phyloP scores from a whole-genome alignment of 148 eudicot species.

The Rhododendron vialii region DNA sequence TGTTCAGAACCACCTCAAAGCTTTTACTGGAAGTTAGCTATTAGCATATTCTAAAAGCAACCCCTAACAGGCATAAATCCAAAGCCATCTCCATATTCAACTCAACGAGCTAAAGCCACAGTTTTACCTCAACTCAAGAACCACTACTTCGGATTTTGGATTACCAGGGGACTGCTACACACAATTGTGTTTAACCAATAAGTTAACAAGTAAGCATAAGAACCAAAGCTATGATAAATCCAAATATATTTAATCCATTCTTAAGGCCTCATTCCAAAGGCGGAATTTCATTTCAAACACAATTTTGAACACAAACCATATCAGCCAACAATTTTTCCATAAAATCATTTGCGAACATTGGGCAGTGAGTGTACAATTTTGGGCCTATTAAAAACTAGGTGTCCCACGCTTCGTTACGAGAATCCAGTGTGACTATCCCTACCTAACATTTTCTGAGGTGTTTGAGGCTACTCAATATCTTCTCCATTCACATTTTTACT shows the following conservation, averaged over 20 bases:
- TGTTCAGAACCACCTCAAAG: not conserved
- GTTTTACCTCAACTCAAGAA: not conserved
- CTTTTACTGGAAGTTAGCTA: not conserved
- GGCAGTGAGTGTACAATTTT: not conserved
- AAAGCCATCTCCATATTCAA: not conserved
- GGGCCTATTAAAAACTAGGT: not conserved
- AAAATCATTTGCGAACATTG: not conserved
- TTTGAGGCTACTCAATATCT: not conserved
- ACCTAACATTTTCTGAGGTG: not conserved
- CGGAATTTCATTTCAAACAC: not conserved
- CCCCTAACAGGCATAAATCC: not conserved
- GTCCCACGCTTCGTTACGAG: not conserved
- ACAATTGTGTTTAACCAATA: not conserved
- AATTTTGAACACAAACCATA: not conserved
- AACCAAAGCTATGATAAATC: not conserved
- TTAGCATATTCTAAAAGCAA: not conserved
- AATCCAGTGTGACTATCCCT: not conserved
- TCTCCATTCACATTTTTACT: not conserved
- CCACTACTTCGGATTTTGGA: too few relatives aligned
- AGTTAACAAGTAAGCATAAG: not conserved
- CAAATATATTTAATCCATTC: not conserved
- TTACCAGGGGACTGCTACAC: not conserved
- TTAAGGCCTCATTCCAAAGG: not conserved
- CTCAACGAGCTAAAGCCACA: not conserved
- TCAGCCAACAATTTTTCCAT: not conserved